Conservation (phyloP, 805 yeast genomes). For the Candida ficus region DNA sequence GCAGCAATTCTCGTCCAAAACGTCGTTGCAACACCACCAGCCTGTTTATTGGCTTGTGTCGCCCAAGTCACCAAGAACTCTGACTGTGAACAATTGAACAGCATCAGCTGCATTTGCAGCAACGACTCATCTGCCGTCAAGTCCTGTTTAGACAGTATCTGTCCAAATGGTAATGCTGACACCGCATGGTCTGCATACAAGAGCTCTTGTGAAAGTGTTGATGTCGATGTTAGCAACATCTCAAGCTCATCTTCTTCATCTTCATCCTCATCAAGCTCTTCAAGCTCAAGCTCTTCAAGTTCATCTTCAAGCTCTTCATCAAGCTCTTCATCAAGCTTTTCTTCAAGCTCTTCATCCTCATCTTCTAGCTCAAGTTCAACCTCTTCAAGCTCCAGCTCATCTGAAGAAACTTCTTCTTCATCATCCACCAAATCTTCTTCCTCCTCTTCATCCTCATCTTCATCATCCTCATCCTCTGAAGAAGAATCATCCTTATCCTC, state of each 20-base stretch:
- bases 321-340: slow-evolving; percentile 13
- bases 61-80: slow-evolving; percentile 56
- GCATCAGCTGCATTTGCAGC: slow-evolving; percentile 65
- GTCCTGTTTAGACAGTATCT: slow-evolving; percentile 57
- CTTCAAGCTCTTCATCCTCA: slow-evolving; percentile 23
- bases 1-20: slow-evolving; percentile 16
- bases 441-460: slow-evolving; percentile 10
- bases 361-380: slow-evolving; percentile 1
- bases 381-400: neutral
- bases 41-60: slow-evolving; percentile 88
- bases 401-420: slow-evolving; percentile 4
- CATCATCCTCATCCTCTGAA: slow-evolving; percentile 2
- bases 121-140: slow-evolving; percentile 48
- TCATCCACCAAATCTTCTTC: slow-evolving; percentile 14
- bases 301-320: slow-evolving; percentile 10
- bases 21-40: slow-evolving; percentile 71
- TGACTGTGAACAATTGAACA: slow-evolving; percentile 53
- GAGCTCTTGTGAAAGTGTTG: slow-evolving; percentile 45
- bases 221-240: slow-evolving; percentile 21
- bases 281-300: slow-evolving; percentile 9
- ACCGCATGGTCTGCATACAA: slow-evolving; percentile 58
- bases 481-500: too few species aligned
- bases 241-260: slow-evolving; percentile 6
- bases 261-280: slow-evolving; percentile 11
- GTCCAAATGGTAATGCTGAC: slow-evolving; percentile 60